phyloP scores from a whole-genome alignment of 495 filamentous ascomycete species.

The Trichoderma parareesei region DNA sequence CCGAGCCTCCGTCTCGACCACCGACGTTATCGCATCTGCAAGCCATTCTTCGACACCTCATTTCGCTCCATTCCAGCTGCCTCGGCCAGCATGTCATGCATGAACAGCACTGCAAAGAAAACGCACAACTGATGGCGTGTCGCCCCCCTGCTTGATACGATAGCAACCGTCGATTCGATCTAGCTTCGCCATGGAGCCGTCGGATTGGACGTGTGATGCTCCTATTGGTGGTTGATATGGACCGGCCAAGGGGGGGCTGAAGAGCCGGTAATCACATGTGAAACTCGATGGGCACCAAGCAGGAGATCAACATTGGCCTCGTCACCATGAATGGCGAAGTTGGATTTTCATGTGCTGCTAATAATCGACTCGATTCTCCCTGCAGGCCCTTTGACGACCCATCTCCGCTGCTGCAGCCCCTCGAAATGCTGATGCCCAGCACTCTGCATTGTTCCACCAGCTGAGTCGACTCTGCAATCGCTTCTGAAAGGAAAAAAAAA shows the following conservation, averaged over 20 bases:
- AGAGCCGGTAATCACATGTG: conserved; percentile 1
- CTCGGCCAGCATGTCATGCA: conserved; percentile 9
- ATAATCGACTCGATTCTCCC: background rate
- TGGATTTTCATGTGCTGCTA: background rate
- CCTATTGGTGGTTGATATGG: conserved; percentile 5
- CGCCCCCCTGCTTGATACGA: background rate
- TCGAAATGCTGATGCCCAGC: background rate
- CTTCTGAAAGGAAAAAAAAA: too few species aligned
- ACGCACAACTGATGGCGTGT: background rate
- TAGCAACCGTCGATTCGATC: conserved; percentile 1
- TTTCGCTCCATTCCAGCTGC: background rate
- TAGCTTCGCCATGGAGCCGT: background rate
- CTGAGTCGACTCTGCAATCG: background rate
- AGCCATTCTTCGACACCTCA: background rate
- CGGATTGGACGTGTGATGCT: background rate
- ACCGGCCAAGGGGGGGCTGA: background rate
- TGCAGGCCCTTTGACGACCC: background rate
- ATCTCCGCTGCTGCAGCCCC: background rate
- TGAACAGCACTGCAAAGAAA: conserved; percentile 1
- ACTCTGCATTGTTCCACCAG: background rate
- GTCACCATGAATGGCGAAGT: background rate
- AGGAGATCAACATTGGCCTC: background rate
- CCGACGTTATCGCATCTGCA: background rate
- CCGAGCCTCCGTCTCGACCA: background rate
- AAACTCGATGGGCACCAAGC: conserved; percentile 2